These are phyloP conservation scores for Anisodus acutangulus DNA, from an alignment of 257 asterid genomes.

Conservation along the genomic window DNA sequence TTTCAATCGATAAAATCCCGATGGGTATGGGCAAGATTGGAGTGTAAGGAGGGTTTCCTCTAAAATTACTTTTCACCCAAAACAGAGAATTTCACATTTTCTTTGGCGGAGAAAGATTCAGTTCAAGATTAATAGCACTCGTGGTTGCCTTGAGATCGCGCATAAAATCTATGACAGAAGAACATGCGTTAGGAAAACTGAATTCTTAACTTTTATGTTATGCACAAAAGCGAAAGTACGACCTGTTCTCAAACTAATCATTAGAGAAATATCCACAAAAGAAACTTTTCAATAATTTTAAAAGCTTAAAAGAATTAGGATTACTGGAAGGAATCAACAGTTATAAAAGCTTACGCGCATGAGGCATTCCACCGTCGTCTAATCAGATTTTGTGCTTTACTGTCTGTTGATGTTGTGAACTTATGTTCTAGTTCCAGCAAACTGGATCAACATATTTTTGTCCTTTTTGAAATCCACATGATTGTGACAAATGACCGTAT, in stretches of 20 bases:
- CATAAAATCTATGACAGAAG: neutral
- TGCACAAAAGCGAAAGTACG: neutral
- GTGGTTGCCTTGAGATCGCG: neutral
- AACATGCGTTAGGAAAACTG: neutral
- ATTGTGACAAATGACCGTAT: neutral
- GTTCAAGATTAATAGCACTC: neutral
- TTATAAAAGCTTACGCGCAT: neutral
- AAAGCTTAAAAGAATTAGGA: neutral
- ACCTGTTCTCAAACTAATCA: neutral
- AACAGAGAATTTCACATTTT: neutral
- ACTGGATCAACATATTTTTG: neutral
- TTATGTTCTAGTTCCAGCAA: constrained; percentile 9
- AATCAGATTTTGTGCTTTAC: neutral
- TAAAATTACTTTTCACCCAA: neutral
- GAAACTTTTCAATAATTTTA: constrained; percentile 15
- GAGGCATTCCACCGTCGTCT: neutral
- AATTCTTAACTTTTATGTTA: neutral
- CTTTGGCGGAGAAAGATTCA: neutral
- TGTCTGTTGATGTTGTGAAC: neutral
- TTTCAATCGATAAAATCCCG: neutral
- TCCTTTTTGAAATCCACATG: constrained; percentile 6
- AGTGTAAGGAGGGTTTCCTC: neutral
- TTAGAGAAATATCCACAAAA: neutral
- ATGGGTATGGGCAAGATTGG: neutral
- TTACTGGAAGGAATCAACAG: neutral